A percentile compares a stretch with the other conserved stretches of the same genome.
Conservation (phyloP, 352 stramenopile species). For the Hyaloperonospora arabidopsidis region DNA sequence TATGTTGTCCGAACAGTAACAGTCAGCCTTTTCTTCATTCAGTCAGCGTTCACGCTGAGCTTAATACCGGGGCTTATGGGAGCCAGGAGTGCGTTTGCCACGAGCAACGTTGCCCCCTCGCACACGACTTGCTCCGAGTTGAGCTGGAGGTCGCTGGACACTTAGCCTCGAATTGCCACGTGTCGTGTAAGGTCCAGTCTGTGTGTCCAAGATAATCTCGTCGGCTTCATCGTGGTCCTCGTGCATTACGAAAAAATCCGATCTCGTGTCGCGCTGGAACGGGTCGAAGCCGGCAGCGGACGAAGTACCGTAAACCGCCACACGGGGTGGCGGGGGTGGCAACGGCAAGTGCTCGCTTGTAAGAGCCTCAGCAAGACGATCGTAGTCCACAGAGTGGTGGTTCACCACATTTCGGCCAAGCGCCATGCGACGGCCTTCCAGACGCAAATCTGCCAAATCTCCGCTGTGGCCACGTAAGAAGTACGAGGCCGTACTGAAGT, state of each 20-base stretch:
- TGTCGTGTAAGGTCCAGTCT: too few relatives aligned
- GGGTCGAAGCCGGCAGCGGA: constrained; percentile 41
- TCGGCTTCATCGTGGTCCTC: background rate
- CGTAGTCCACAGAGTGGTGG: constrained; percentile 58
- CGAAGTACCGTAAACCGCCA: constrained; percentile 60
- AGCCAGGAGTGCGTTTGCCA: too few relatives aligned
- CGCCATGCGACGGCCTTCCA: constrained; percentile 35
- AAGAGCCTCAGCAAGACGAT: constrained; percentile 34
- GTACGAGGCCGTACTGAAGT: constrained; percentile 50
- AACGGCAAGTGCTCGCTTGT: constrained; percentile 28
- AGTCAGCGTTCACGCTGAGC: too few relatives aligned
- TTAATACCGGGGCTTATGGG: too few relatives aligned
- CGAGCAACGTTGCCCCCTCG: too few relatives aligned
- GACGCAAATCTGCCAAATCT: constrained; percentile 36
- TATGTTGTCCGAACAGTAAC: too few relatives aligned
- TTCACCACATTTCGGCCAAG: constrained; percentile 54
- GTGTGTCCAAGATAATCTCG: too few relatives aligned
- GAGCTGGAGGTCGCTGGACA: too few relatives aligned
- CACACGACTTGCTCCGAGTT: too few relatives aligned
- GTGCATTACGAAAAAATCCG: background rate
- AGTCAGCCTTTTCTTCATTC: too few relatives aligned
- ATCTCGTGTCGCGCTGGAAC: constrained; percentile 15
- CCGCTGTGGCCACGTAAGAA: constrained; percentile 39
- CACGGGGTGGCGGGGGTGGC: constrained; percentile 43
- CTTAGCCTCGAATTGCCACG: too few relatives aligned